These are phyloP conservation scores for Lasiosphaeria ovina DNA, from an alignment of 495 filamentous ascomycete species.

Conservation along the genomic window DNA sequence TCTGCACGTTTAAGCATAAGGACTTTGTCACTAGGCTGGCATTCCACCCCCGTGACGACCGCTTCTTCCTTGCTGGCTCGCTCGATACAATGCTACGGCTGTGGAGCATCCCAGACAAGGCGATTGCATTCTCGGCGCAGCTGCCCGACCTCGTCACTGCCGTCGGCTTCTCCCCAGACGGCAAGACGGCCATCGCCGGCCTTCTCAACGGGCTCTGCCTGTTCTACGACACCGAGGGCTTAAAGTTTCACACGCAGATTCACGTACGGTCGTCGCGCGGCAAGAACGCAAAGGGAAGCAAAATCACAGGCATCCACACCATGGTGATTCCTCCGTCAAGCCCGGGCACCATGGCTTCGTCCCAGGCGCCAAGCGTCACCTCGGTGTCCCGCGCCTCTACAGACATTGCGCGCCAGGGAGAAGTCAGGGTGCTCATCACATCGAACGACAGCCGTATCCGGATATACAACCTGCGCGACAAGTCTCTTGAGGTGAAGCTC, in stretches of 20 bases:
- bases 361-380: conserved; percentile 38
- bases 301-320: conserved; percentile 92
- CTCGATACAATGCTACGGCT: conserved; percentile 88
- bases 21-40: conserved; percentile 94
- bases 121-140: conserved; percentile 80
- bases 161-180: conserved; percentile 90
- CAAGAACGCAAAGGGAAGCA: conserved; percentile 92
- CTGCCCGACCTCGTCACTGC: conserved; percentile 89
- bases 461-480: conserved; percentile 82
- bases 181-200: conserved; percentile 84
- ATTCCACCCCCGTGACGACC: conserved; percentile 92
- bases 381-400: conserved; percentile 19
- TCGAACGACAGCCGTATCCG: conserved; percentile 96
- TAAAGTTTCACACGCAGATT: conserved; percentile 79
- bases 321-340: conserved; percentile 52
- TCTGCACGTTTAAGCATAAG: conserved; percentile 94
- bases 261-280: conserved; percentile 88
- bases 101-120: conserved; percentile 98
- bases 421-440: conserved; percentile 83
- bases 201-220: conserved; percentile 81
- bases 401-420: conserved; percentile 44
- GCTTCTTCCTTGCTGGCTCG: conserved; percentile 94
- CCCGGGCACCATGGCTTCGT: not conserved
- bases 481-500: conserved; percentile 82
- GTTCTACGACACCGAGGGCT: conserved; percentile 92